phyloP scores from a whole-genome alignment of 2,329 filamentous ascomycete genomes.

The Fusarium nodosum region DNA sequence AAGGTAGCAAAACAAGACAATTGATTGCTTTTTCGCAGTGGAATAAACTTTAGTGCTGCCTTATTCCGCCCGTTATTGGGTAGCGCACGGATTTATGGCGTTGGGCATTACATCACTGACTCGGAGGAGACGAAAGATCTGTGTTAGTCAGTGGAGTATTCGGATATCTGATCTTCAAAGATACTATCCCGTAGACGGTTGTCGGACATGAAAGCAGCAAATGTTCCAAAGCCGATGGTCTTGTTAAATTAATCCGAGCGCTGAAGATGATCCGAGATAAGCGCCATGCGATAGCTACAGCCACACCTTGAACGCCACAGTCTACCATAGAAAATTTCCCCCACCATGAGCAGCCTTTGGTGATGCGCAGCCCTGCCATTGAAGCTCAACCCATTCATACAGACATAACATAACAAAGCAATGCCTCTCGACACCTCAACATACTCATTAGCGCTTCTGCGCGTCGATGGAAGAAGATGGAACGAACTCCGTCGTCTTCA shows the following conservation, averaged over 20 bases:
- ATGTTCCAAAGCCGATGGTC: conserved; percentile 45
- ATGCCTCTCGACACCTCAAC: conserved; percentile 98
- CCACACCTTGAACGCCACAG: conserved; percentile 47
- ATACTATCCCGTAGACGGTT: conserved; percentile 24
- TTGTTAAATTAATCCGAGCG: conserved; percentile 34
- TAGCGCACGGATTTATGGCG: conserved; percentile 20
- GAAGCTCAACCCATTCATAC: conserved; percentile 5
- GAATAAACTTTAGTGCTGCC: background rate
- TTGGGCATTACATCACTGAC: conserved; percentile 32
- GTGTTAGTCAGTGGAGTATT: conserved; percentile 3
- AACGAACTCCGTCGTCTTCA: conserved; percentile 93
- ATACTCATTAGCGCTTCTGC: conserved; percentile 87
- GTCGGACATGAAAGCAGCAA: conserved; percentile 27
- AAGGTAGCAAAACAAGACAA: background rate
- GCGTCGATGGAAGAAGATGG: conserved; percentile 90
- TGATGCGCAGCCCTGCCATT: conserved; percentile 15
- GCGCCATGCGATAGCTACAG: conserved; percentile 4
- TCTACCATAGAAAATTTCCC: conserved; percentile 43
- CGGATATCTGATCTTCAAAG: conserved; percentile 25
- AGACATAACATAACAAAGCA: conserved; percentile 55
- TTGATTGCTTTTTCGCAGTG: background rate
- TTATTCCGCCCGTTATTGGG: conserved; percentile 15
- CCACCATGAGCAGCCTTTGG: conserved; percentile 43
- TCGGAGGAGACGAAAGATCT: background rate
- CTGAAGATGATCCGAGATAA: conserved; percentile 26